Conservation (phyloP, 257 asterid genomes). For the Lycium barbarum region DNA sequence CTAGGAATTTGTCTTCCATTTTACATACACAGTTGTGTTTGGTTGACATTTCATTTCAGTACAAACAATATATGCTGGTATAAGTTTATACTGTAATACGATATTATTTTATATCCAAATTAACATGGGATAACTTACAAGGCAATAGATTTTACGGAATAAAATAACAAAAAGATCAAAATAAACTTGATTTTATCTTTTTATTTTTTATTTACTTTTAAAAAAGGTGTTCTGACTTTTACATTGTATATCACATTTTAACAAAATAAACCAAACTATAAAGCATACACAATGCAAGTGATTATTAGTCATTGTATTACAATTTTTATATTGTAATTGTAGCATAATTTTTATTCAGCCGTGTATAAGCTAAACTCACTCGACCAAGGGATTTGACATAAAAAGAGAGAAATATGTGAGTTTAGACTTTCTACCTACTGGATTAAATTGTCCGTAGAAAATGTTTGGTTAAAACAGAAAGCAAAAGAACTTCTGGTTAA, state of each 20-base stretch:
- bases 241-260: background rate
- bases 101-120: no score
- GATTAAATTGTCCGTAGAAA: no score
- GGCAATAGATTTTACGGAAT: no score
- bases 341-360: background rate
- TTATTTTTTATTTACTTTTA: background rate
- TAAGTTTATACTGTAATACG: no score
- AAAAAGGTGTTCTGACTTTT: background rate
- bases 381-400: no score
- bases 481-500: background rate
- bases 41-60: background rate
- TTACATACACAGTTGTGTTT: background rate
- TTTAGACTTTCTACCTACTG: no score
- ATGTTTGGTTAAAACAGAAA: background rate
- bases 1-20: background rate
- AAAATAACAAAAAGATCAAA: no score
- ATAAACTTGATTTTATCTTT: background rate
- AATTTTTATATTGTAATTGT: no score
- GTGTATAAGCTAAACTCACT: no score
- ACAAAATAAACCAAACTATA: background rate
- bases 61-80: no score
- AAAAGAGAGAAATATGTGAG: no score
- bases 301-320: background rate
- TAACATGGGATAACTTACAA: no score
- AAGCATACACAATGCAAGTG: background rate